These are phyloP conservation scores for Yarrowia deformans DNA, from an alignment of 805 yeast species.

Conservation along the genomic window DNA sequence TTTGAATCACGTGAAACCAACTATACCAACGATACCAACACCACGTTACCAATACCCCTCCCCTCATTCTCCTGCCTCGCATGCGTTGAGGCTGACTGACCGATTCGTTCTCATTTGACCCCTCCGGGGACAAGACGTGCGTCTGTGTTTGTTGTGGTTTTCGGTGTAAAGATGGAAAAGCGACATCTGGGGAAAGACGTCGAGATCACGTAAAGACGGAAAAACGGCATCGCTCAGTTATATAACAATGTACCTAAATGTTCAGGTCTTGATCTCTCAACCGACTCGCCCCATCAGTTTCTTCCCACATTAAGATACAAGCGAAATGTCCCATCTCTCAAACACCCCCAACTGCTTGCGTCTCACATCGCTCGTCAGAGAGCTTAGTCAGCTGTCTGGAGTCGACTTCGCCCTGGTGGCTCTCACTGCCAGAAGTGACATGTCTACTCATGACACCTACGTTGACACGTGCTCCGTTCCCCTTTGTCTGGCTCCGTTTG, in stretches of 20 bases:
- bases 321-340: too few relatives aligned
- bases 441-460: too few relatives aligned
- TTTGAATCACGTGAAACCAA: too few relatives aligned
- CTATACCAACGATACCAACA: too few relatives aligned
- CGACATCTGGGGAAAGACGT: not conserved
- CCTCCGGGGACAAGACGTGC: not conserved
- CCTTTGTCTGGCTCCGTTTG: not conserved
- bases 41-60: too few relatives aligned
- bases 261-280: too few relatives aligned
- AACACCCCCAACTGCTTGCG: not conserved
- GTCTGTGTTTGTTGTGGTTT: not conserved
- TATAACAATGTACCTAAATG: not conserved
- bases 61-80: not conserved
- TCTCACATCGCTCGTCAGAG: not conserved
- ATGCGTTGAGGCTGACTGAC: not conserved
- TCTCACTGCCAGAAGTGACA: not conserved
- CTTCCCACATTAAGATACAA: too few relatives aligned
- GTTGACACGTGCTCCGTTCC: not conserved
- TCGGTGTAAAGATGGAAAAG: conserved; percentile 6
- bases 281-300: too few relatives aligned
- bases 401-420: conserved; percentile 15
- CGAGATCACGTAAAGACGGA: conserved; percentile 13
- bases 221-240: not conserved
- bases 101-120: not conserved
- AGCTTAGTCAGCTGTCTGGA: not conserved